Evolutionary conservation across 176 grass and related monocot species (phyloP).

Genomic region (Zoysia japonica): DNA sequence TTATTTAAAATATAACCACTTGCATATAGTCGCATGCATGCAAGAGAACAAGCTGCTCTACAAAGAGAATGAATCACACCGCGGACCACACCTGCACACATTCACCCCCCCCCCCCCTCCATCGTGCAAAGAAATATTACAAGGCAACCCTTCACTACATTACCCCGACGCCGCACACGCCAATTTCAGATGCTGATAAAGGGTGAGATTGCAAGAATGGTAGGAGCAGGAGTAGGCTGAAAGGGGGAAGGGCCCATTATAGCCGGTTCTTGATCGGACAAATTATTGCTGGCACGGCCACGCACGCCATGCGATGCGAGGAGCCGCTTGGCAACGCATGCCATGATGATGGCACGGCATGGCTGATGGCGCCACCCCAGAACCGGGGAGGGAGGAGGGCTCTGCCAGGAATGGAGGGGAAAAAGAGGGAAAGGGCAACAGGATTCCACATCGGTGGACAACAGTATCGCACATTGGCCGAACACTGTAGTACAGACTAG

Average conservation of each 20-base stretch:
- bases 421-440: constrained; percentile 17
- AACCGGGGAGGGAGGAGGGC: not conserved
- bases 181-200: too few species aligned
- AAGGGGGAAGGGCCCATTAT: not conserved
- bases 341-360: constrained; percentile 3
- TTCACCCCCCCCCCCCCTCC: not conserved
- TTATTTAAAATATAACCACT: too few species aligned
- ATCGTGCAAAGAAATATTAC: not conserved
- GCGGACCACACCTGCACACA: constrained; percentile 34
- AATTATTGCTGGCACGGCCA: not conserved
- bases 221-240: not conserved
- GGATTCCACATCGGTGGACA: constrained; percentile 7
- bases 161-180: too few species aligned
- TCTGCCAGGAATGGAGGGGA: not conserved
- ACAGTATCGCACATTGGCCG: constrained; percentile 2
- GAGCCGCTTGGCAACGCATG: not conserved
- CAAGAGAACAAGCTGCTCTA: not conserved
- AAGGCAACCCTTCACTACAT: not conserved
- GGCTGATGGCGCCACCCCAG: not conserved
- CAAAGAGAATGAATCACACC: constrained; percentile 42
- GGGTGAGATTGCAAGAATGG: too few species aligned
- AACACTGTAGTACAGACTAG: not conserved
- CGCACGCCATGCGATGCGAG: constrained; percentile 31
- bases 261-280: constrained; percentile 30
- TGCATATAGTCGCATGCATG: too few species aligned